Percentiles rank a stretch among this genome's conserved stretches.
Evolutionary conservation across 192 early-diverging fungal species (phyloP).

Genomic region (Coemansia furcata): DNA sequence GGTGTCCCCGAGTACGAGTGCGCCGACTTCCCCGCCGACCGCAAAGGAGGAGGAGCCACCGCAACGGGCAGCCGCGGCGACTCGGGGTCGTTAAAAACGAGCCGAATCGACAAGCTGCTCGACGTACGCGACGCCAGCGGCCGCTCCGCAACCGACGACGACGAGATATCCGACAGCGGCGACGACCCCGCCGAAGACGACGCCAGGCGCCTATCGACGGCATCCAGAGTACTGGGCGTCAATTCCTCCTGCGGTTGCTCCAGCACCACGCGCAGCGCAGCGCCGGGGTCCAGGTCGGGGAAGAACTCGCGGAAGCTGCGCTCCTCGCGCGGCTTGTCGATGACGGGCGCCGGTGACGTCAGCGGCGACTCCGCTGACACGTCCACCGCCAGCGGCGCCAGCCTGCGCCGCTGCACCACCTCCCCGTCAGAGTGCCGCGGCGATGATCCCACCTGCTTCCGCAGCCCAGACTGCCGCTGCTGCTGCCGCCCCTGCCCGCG

Average conservation of each 20-base stretch:
- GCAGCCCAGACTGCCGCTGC: conserved; percentile 13
- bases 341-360: conserved; percentile 16
- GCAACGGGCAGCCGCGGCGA: background rate
- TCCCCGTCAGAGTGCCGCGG: background rate
- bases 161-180: conserved; percentile 1
- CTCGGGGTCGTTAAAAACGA: conserved; percentile 34
- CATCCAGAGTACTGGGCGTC: background rate
- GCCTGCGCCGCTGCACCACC: background rate
- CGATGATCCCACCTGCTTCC: conserved; percentile 2
- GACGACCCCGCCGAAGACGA: background rate
- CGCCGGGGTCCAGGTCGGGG: conserved; percentile 68
- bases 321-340: conserved; percentile 80
- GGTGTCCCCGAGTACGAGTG: conserved; percentile 36
- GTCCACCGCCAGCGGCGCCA: background rate
- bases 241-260: background rate
- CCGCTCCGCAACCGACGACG: conserved; percentile 46
- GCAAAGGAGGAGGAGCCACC: conserved; percentile 9
- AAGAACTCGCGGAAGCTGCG: conserved; percentile 76
- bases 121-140: conserved; percentile 22
- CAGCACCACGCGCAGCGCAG: conserved; percentile 26
- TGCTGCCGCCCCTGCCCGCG: conserved; percentile 19
- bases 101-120: conserved; percentile 35
- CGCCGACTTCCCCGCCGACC: conserved; percentile 27
- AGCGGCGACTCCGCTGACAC: conserved; percentile 4
- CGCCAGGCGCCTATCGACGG: background rate